phyloP scores from a whole-genome alignment of 164 flowering plant genomes.

The Vitis rupestris region DNA sequence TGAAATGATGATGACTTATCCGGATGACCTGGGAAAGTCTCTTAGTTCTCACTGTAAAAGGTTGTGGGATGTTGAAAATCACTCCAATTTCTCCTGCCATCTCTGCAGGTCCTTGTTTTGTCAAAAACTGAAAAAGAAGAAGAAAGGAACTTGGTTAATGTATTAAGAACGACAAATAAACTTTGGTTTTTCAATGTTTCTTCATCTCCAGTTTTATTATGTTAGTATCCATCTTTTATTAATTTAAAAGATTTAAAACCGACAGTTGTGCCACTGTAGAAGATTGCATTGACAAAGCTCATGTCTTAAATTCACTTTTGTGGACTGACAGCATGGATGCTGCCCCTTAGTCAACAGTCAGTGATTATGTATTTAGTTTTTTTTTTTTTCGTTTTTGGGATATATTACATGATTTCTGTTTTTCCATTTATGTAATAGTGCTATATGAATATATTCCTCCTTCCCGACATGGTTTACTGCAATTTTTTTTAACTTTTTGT shows the following conservation, averaged over 20 bases:
- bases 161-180: too few relatives aligned
- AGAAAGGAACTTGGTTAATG: background rate
- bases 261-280: background rate
- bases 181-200: too few relatives aligned
- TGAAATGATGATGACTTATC: constrained; percentile 75
- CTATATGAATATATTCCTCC: background rate
- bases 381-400: background rate
- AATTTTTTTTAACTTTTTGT: background rate
- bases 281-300: too few relatives aligned
- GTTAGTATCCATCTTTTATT: too few relatives aligned
- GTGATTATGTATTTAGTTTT: background rate
- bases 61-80: constrained; percentile 78
- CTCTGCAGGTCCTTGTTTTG: constrained; percentile 55
- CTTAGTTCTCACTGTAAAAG: constrained; percentile 82
- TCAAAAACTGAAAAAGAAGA: constrained; percentile 44
- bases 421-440: background rate
- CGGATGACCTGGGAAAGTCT: constrained; percentile 79
- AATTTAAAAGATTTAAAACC: background rate
- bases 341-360: background rate
- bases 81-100: constrained; percentile 89
- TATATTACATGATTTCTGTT: background rate
- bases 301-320: background rate
- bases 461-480: background rate
- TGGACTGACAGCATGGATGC: background rate
- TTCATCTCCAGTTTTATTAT: too few relatives aligned